A percentile compares a stretch with the other conserved stretches of the same genome.
These are phyloP conservation scores for Pythium aphanidermatum DNA, from an alignment of 352 stramenopile genomes.

Conservation along the genomic window DNA sequence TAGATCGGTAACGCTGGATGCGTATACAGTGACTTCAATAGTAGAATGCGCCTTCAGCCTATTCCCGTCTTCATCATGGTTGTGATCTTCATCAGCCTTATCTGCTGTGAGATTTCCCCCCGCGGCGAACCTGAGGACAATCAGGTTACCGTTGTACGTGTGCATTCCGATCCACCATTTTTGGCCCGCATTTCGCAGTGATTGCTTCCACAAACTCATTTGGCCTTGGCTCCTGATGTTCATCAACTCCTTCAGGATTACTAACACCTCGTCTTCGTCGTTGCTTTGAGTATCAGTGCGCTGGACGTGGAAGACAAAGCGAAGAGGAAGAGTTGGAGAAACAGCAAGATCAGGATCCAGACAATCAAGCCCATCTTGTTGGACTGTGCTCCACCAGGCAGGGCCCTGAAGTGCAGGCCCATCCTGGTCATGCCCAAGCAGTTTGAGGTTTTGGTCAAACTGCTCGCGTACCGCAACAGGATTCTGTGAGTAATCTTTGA, in stretches of 20 bases:
- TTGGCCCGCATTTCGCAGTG: slow-evolving; percentile 31
- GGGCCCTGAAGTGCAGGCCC: not conserved
- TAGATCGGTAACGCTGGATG: slow-evolving; percentile 50
- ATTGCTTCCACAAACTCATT: slow-evolving; percentile 19
- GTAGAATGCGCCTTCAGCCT: too few species aligned
- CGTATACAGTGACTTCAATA: slow-evolving; percentile 43
- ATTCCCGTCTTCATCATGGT: slow-evolving; percentile 17
- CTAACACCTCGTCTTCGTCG: slow-evolving; percentile 3
- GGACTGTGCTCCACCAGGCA: slow-evolving; percentile 10
- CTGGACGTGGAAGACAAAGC: slow-evolving; percentile 5
- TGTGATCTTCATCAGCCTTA: not conserved
- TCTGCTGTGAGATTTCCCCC: not conserved
- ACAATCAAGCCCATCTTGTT: not conserved
- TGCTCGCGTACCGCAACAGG: slow-evolving; percentile 4
- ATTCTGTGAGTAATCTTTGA: slow-evolving; percentile 6
- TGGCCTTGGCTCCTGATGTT: not conserved
- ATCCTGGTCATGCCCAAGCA: not conserved
- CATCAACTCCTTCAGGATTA: slow-evolving; percentile 6
- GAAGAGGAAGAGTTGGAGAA: slow-evolving; percentile 2
- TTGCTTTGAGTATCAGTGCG: not conserved
- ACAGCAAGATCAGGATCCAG: not conserved
- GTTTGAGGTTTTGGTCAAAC: not conserved
- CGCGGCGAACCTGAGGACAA: slow-evolving; percentile 32
- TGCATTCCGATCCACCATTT: slow-evolving; percentile 47
- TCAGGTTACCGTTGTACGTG: slow-evolving; percentile 35